Evolutionary conservation across 345 rosid genomes (phyloP).

Genomic region (Gossypium arboreum): DNA sequence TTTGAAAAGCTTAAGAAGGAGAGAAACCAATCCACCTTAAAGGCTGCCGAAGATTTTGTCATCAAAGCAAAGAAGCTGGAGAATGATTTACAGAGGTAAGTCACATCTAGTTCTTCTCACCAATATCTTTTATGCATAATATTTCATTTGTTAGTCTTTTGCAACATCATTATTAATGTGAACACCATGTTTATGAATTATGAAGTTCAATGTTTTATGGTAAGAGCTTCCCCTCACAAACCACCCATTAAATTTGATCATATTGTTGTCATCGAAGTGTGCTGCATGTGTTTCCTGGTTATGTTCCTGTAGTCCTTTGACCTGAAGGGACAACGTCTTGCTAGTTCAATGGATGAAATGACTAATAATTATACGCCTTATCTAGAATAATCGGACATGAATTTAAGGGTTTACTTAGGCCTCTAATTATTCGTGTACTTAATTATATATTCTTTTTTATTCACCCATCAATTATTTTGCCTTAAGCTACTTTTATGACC

Average conservation of each 20-base stretch:
- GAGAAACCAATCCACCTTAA: conserved; percentile 42
- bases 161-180: neutral
- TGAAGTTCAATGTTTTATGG: neutral
- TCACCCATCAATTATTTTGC: neutral
- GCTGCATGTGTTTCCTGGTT: neutral
- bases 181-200: neutral
- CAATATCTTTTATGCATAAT: neutral
- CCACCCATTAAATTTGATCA: neutral
- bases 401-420: too few relatives aligned
- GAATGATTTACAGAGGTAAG: conserved; percentile 55
- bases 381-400: too few relatives aligned
- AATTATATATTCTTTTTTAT: neutral
- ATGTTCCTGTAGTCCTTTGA: too few relatives aligned
- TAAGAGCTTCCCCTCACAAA: neutral
- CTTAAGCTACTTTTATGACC: neutral
- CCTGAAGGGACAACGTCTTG: too few relatives aligned
- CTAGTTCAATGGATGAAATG: too few relatives aligned
- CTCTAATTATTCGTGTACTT: too few relatives aligned
- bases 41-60: conserved; percentile 57
- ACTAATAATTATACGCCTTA: too few relatives aligned
- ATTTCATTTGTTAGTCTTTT: neutral
- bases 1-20: conserved; percentile 33
- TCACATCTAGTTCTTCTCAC: neutral
- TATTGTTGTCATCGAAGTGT: neutral
- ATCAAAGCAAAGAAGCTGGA: conserved; percentile 56